phyloP scores from a whole-genome alignment of 371 early-diverging fungal genomes.

The Polyrhizophydium stewartii region DNA sequence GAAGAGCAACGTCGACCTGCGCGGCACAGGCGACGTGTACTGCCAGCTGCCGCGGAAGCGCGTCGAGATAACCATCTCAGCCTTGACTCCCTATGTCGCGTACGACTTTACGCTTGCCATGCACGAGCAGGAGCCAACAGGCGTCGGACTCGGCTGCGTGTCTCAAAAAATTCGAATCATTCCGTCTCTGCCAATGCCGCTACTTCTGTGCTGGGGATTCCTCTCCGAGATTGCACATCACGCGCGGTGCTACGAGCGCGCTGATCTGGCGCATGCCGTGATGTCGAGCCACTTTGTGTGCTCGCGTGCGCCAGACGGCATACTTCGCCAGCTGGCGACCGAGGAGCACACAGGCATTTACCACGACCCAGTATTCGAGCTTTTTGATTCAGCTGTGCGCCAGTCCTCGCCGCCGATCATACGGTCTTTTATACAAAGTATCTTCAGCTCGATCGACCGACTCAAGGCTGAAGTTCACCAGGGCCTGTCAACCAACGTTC shows the following conservation, averaged over 20 bases:
- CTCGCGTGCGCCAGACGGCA: constrained; percentile 5
- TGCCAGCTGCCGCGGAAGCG: background rate
- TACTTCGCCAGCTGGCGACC: constrained; percentile 4
- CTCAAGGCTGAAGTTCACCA: constrained; percentile 9
- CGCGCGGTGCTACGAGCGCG: constrained; percentile 21
- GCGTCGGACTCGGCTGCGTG: constrained; percentile 18
- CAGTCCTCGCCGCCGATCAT: constrained; percentile 13
- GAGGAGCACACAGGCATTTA: constrained; percentile 9
- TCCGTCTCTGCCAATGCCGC: constrained; percentile 25
- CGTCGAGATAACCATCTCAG: constrained; percentile 24
- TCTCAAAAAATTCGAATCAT: constrained; percentile 16
- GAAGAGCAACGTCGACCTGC: constrained; percentile 17
- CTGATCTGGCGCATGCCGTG: constrained; percentile 10
- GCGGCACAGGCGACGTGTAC: constrained; percentile 15
- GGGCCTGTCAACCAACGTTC: constrained; percentile 10
- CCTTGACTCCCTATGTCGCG: constrained; percentile 14
- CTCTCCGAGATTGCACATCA: constrained; percentile 18
- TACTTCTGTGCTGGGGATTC: constrained; percentile 28
- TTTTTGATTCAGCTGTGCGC: constrained; percentile 14
- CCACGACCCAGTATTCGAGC: constrained; percentile 14
- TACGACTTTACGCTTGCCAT: constrained; percentile 30
- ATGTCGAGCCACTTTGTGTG: constrained; percentile 23
- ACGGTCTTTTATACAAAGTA: constrained; percentile 20
- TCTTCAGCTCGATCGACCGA: constrained; percentile 21
- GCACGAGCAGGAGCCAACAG: constrained; percentile 18